Evolutionary conservation across 257 asterid genomes (phyloP).

Genomic region (Solanum tarijense): DNA sequence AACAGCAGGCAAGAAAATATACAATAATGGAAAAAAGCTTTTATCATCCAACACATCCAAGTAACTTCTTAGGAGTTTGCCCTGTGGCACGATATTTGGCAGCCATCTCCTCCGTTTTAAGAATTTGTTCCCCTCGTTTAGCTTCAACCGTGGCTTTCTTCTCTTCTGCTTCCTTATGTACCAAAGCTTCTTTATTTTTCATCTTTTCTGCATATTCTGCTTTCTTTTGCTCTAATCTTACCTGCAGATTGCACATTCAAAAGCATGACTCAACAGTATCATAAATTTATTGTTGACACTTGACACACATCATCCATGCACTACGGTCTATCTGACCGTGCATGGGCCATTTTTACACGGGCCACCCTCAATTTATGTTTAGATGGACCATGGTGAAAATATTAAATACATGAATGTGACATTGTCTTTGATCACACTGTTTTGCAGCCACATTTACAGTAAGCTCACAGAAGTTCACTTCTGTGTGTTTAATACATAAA

Average conservation of each 20-base stretch:
- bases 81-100: slow-evolving; percentile 64
- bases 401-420: neutral
- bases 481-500: neutral
- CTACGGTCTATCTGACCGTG: neutral
- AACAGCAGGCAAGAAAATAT: neutral
- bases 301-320: neutral
- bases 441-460: neutral
- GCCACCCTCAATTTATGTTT: neutral
- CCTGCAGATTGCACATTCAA: slow-evolving; percentile 27
- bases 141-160: slow-evolving; percentile 56
- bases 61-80: slow-evolving; percentile 36
- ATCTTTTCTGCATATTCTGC: slow-evolving; percentile 59
- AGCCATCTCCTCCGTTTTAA: slow-evolving; percentile 52
- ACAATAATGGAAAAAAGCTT: neutral
- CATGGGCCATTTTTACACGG: neutral
- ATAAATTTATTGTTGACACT: neutral
- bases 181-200: slow-evolving; percentile 52
- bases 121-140: slow-evolving; percentile 45
- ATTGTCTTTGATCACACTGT: neutral
- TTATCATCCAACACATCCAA: slow-evolving; percentile 55
- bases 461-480: neutral
- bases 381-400: neutral
- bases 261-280: neutral
- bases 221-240: slow-evolving; percentile 55
- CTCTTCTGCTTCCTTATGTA: slow-evolving; percentile 79